Percentiles rank a stretch among this genome's conserved stretches.
These are phyloP conservation scores for Penicillium flavigenum DNA, from an alignment of 495 filamentous ascomycete genomes.

Conservation along the genomic window DNA sequence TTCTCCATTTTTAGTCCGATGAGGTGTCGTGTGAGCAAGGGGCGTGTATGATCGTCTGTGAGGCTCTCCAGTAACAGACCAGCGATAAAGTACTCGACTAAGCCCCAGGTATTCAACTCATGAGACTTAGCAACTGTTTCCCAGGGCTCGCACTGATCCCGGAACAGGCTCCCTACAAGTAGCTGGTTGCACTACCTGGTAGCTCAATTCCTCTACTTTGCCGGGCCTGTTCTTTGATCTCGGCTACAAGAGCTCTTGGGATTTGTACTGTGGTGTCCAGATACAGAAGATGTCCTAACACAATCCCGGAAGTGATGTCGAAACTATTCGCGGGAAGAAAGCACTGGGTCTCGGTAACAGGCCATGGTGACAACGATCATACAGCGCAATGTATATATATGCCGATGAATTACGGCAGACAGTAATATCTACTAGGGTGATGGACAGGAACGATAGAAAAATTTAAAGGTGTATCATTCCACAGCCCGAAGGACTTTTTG, in stretches of 20 bases:
- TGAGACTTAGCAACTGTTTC: conserved; percentile 28
- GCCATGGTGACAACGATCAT: background rate
- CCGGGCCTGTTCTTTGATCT: conserved; percentile 18
- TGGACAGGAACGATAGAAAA: conserved; percentile 16
- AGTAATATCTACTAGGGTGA: conserved; percentile 9
- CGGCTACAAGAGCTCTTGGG: conserved; percentile 16
- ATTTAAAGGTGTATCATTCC: conserved; percentile 37
- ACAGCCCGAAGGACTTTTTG: conserved; percentile 28
- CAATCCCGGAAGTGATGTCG: background rate
- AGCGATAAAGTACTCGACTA: conserved; percentile 33
- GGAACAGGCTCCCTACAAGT: conserved; percentile 43
- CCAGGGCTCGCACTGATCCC: conserved; percentile 45
- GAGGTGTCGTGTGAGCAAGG: conserved; percentile 24
- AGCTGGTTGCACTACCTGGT: conserved; percentile 46
- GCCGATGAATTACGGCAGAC: background rate
- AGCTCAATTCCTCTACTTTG: conserved; percentile 43
- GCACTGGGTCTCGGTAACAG: background rate
- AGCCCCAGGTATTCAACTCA: conserved; percentile 20
- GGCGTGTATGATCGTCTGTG: conserved; percentile 34
- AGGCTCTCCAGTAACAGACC: conserved; percentile 29
- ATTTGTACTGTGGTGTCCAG: conserved; percentile 20
- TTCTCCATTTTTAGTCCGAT: conserved; percentile 30
- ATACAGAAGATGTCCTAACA: background rate
- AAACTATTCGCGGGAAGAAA: background rate
- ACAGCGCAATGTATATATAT: background rate